Evolutionary conservation across 2,329 filamentous ascomycete genomes (phyloP).

Genomic region (Fusarium begoniae): DNA sequence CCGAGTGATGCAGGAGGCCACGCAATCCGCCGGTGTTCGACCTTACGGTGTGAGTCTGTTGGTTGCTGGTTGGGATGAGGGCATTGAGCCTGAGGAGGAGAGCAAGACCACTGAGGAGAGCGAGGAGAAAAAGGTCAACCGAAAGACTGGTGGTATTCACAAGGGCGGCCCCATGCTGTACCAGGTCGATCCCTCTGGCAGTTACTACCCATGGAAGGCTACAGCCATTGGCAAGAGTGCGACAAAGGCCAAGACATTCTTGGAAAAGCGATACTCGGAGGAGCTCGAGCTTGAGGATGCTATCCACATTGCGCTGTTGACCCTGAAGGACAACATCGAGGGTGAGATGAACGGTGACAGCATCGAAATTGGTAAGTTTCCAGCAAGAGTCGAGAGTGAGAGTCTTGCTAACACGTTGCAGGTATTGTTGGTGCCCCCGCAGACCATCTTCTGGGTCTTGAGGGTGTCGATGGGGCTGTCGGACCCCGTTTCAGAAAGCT

Average conservation of each 20-base stretch:
- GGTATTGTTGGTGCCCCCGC: constrained; percentile 96
- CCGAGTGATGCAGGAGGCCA: constrained; percentile 98
- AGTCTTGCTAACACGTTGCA: constrained; percentile 50
- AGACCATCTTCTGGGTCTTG: constrained; percentile 89
- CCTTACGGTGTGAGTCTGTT: constrained; percentile 96
- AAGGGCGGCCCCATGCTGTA: constrained; percentile 98
- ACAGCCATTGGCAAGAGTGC: constrained; percentile 99
- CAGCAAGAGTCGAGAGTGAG: no score
- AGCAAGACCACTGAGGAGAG: constrained; percentile 63
- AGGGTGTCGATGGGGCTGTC: constrained; percentile 84
- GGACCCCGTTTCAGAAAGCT: constrained; percentile 93
- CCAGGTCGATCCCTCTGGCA: constrained; percentile 98
- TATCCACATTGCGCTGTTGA: constrained; percentile 96
- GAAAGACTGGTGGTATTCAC: constrained; percentile 93
- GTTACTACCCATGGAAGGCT: constrained; percentile 99
- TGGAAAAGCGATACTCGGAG: constrained; percentile 99
- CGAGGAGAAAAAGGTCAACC: constrained; percentile 76
- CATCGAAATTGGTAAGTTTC: constrained; percentile 87
- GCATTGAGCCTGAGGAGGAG: constrained; percentile 85
- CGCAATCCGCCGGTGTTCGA: constrained; percentile 95
- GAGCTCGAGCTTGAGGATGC: constrained; percentile 97
- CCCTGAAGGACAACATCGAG: constrained; percentile 98
- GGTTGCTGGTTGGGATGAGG: constrained; percentile 98
- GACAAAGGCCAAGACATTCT: constrained; percentile 97
- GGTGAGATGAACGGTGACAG: constrained; percentile 99